Base-by-base conservation (phyloP, 2,329 filamentous ascomycete species). In the Apiospora kogelbergensis region DNA sequence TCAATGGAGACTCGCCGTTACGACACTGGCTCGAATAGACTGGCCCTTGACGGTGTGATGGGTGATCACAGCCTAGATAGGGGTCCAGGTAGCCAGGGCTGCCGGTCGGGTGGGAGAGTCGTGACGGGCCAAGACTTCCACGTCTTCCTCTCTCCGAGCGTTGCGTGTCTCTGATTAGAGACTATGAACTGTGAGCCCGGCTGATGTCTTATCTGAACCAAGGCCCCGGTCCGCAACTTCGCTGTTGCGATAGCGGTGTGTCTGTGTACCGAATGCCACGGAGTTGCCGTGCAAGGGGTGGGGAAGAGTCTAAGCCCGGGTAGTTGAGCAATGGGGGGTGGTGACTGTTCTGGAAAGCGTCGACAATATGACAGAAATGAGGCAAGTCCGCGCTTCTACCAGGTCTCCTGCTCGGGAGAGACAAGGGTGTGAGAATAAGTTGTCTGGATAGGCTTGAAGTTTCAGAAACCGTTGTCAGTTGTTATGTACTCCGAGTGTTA, bases 361-460 rank as follows among this genome's bases (percentile, higher is more conserved):
- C 63, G 37, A 65, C 41, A 44, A 65, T 41, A 42, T 65, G 63
- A 65, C 40, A 44, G 63, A 42, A 65, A 42, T 11, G 30, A 60
- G 30, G 53, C 53, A 33, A 30, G 15, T 64, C 30, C 30, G 30
- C 46, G 30, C 37, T 63, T 63, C 53, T 15, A 22, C 24, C 57
- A 63, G 30, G n/a, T 63, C 37, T 40, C 33, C 53, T 60, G 53
- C 9, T n/a, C 7, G 30, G 17, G 30, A 60, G 53, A 60, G 53
- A 60, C 53, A 60, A 60, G 53, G 53, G 53, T 30, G 53, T 60
- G 7, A 60, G 53, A 6, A 60, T 60, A 60, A 11, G 53, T 33
- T 7, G 48, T 37, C 53, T 60, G 53, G 53, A 37, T 60, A 26
- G 20, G 53, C 30, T 30, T 60, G 53, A 37, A 37, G 53, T 60